Conservation (phyloP, 1,284 basidiomycete genomes). For the Malassezia yamatoensis region DNA sequence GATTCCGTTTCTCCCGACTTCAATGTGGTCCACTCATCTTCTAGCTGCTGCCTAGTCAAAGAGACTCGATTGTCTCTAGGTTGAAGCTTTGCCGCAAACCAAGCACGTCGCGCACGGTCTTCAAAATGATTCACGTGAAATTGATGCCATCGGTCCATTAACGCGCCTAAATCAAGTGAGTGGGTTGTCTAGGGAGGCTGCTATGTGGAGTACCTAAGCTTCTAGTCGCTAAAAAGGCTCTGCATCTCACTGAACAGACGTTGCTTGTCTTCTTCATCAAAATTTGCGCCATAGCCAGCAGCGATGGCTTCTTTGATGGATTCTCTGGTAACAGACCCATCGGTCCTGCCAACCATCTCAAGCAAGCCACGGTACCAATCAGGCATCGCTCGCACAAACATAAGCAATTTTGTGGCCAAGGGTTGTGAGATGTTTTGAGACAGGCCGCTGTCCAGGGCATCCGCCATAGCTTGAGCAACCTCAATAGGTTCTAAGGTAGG, state of each 20-base stretch:
- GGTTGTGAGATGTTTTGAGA: slow-evolving; percentile 38
- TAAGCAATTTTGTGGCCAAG: slow-evolving; percentile 28
- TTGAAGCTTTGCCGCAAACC: slow-evolving; percentile 5
- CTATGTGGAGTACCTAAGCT: too few relatives aligned
- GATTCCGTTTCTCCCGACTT: slow-evolving; percentile 5
- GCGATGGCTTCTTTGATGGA: slow-evolving; percentile 28
- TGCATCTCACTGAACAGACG: slow-evolving; percentile 3
- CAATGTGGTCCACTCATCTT: slow-evolving; percentile 10
- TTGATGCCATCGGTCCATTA: neutral
- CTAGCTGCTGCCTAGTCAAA: neutral
- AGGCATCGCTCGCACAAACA: slow-evolving; percentile 30
- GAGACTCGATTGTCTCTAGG: neutral
- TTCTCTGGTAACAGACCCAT: slow-evolving; percentile 32
- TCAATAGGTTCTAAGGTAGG: slow-evolving; percentile 40
- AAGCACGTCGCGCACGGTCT: slow-evolving; percentile 6
- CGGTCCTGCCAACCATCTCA: slow-evolving; percentile 32
- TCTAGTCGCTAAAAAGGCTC: too few relatives aligned
- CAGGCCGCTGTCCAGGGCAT: slow-evolving; percentile 35
- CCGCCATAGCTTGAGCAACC: slow-evolving; percentile 31
- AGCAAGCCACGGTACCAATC: slow-evolving; percentile 36
- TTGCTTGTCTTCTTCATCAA: slow-evolving; percentile 20
- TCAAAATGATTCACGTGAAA: slow-evolving; percentile 14
- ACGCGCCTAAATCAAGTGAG: too few relatives aligned
- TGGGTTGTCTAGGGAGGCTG: too few relatives aligned
- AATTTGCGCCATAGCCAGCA: slow-evolving; percentile 40